phyloP scores from a whole-genome alignment of 305 asterid genomes.

The Fraxinus angustifolia region DNA sequence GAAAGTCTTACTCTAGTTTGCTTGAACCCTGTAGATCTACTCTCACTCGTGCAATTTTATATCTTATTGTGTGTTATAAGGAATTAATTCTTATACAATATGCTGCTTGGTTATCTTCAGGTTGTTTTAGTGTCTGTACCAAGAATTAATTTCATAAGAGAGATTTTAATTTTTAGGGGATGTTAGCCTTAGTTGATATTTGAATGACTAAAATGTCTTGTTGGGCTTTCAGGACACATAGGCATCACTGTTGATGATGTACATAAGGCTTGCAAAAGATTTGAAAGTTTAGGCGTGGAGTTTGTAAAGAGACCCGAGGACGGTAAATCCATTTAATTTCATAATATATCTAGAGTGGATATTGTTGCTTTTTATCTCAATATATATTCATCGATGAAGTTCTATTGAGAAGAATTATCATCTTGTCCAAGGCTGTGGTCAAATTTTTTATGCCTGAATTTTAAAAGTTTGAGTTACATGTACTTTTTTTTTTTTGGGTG shows the following conservation, averaged over 20 bases:
- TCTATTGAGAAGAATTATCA: background rate
- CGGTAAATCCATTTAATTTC: slow-evolving; percentile 41
- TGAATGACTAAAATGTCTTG: slow-evolving; percentile 10
- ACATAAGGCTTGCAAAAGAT: slow-evolving; percentile 71
- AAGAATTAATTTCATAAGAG: background rate
- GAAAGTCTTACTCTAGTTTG: background rate
- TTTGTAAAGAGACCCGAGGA: slow-evolving; percentile 74
- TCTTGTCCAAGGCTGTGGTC: background rate
- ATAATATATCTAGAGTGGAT: background rate
- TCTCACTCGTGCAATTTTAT: background rate
- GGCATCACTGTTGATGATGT: slow-evolving; percentile 77
- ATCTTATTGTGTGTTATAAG: background rate
- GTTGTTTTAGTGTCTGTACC: slow-evolving; percentile 3
- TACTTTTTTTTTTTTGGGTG: background rate
- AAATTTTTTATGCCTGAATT: background rate
- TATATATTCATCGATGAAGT: background rate
- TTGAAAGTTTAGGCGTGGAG: slow-evolving; percentile 69
- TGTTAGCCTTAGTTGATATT: background rate
- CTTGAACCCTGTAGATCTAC: background rate
- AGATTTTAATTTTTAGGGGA: background rate
- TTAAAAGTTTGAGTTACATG: background rate
- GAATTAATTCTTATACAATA: background rate
- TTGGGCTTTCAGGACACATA: slow-evolving; percentile 62
- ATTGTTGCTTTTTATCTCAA: background rate
- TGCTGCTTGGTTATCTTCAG: slow-evolving; percentile 5